Percentiles rank a stretch among this genome's conserved stretches.
Conservation (phyloP, 768 basidiomycete species). For the Phaeotremella skinneri region DNA sequence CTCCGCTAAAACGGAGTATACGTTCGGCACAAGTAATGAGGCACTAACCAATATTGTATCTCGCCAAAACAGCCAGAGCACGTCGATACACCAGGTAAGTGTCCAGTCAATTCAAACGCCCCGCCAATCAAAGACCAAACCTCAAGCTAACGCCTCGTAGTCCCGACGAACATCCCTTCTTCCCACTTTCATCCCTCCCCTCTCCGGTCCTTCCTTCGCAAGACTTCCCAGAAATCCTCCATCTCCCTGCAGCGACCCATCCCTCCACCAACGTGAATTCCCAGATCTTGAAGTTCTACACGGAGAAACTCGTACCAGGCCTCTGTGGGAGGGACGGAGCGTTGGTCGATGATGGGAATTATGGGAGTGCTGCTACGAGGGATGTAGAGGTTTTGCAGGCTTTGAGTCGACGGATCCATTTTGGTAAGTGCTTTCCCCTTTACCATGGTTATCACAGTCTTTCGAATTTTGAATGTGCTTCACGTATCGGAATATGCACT, state of each 20-base stretch:
- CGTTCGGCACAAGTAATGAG: slow-evolving; percentile 4
- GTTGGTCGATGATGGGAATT: slow-evolving; percentile 86
- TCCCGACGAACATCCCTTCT: slow-evolving; percentile 98
- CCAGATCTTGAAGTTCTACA: slow-evolving; percentile 86
- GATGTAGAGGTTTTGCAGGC: slow-evolving; percentile 96
- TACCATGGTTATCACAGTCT: not conserved
- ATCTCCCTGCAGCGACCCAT: slow-evolving; percentile 55
- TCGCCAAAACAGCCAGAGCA: slow-evolving; percentile 90
- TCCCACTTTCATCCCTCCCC: slow-evolving; percentile 65
- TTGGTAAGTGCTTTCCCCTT: slow-evolving; percentile 62
- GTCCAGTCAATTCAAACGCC: not conserved
- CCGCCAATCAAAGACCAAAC: not conserved
- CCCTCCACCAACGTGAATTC: slow-evolving; percentile 70
- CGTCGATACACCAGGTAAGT: slow-evolving; percentile 85
- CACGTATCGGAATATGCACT: not conserved
- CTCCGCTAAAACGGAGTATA: not conserved
- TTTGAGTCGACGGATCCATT: slow-evolving; percentile 97
- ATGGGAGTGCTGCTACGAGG: slow-evolving; percentile 89
- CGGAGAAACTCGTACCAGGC: slow-evolving; percentile 77
- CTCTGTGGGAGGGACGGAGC: slow-evolving; percentile 72
- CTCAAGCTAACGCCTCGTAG: slow-evolving; percentile 43
- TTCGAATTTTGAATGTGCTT: not conserved
- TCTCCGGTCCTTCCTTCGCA: slow-evolving; percentile 73
- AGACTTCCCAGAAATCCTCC: slow-evolving; percentile 58
- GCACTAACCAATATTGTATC: slow-evolving; percentile 1